phyloP scores from a whole-genome alignment of 108 stramenopile species.

The Skeletonema costatum region DNA sequence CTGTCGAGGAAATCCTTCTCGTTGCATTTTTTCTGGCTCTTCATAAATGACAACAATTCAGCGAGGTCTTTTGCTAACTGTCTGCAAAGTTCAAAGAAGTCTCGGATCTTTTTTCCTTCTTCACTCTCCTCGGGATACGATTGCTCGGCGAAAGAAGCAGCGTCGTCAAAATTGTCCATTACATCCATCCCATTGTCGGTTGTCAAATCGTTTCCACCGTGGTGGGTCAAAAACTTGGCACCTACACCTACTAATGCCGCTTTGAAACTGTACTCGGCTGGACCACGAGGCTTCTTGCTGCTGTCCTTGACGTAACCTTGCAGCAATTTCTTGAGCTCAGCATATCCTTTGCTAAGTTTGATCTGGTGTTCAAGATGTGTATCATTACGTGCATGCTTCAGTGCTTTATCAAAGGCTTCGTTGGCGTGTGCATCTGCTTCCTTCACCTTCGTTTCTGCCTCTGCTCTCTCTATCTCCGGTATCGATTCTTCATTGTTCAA shows the following conservation, averaged over 20 bases:
- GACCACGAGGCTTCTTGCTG: neutral
- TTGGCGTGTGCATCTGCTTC: no score
- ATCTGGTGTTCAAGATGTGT: no score
- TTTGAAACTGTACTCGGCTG: neutral
- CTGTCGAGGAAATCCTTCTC: neutral
- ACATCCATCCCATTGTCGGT: conserved; percentile 12
- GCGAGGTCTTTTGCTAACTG: neutral
- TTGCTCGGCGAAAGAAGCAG: no score
- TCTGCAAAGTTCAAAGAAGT: neutral
- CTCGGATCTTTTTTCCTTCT: neutral
- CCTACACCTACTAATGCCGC: neutral
- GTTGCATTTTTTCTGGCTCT: neutral
- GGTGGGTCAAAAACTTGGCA: neutral
- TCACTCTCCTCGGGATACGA: neutral
- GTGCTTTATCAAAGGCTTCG: no score
- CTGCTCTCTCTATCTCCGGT: no score
- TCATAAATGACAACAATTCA: neutral
- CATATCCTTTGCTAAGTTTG: no score
- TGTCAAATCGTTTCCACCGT: conserved; percentile 1
- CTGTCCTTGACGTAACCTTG: neutral
- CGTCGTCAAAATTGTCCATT: neutral
- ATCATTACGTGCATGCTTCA: no score
- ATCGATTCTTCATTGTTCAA: no score
- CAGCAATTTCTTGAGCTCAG: no score
- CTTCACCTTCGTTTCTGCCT: no score